Percentiles rank a stretch among this genome's conserved stretches.
Evolutionary conservation across 2,329 filamentous ascomycete species (phyloP).

Genomic region (Blastomyces silverae): DNA sequence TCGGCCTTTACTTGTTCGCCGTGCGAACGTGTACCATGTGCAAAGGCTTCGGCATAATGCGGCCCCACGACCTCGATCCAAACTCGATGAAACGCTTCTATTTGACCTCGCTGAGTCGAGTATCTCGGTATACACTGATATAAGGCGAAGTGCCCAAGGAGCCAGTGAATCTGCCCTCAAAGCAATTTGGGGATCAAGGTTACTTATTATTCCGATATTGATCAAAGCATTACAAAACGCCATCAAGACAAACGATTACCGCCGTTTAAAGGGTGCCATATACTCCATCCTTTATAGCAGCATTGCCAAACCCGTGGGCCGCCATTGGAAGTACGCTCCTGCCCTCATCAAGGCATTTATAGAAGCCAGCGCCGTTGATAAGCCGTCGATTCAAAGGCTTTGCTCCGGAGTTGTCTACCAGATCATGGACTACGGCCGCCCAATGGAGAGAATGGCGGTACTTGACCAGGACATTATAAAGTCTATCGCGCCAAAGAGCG

Average conservation of each 20-base stretch:
- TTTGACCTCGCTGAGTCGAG: conserved; percentile 84
- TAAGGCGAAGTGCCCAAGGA: conserved; percentile 85
- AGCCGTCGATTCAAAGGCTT: conserved; percentile 86
- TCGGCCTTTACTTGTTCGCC: conserved; percentile 79
- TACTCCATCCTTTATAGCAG: conserved; percentile 87
- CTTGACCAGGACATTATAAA: conserved; percentile 65
- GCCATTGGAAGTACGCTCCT: conserved; percentile 93
- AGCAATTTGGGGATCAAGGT: conserved; percentile 77
- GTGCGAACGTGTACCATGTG: conserved; percentile 90
- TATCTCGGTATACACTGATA: conserved; percentile 87
- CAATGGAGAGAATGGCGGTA: conserved; percentile 78
- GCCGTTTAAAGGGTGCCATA: conserved; percentile 89
- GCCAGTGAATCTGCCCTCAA: conserved; percentile 91
- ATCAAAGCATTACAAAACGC: conserved; percentile 71
- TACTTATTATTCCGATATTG: conserved; percentile 83
- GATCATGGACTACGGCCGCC: conserved; percentile 85
- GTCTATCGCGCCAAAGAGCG: conserved; percentile 61
- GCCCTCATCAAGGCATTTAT: conserved; percentile 87
- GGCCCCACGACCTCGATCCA: conserved; percentile 75
- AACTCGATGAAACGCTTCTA: conserved; percentile 78
- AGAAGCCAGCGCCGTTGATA: conserved; percentile 80
- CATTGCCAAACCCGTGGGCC: conserved; percentile 75
- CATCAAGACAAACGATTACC: conserved; percentile 71
- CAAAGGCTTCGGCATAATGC: conserved; percentile 93
- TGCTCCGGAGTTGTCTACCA: conserved; percentile 74